Base-by-base conservation (phyloP, 1,139 yeast genomes). In the Blastobotrys proliferans region DNA sequence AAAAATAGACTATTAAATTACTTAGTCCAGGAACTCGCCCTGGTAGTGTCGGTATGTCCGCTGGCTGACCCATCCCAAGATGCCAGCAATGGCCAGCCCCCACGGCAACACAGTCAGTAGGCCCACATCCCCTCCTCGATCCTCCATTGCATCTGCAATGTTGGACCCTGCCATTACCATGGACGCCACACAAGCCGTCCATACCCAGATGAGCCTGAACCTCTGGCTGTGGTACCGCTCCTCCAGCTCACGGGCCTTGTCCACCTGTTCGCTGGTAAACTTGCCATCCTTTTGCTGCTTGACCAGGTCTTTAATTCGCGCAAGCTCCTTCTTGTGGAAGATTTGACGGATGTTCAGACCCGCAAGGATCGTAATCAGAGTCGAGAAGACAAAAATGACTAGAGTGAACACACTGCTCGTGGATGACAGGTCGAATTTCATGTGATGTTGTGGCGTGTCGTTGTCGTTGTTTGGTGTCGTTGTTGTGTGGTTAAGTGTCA, bases 361-460 rank as follows among this genome's bases (percentile, higher is more conserved):
- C 4, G 36, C 36, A 8, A 38, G 35, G n/a, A 38, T 3, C 9
- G 41, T 38, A 17, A 38, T 38, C 3, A 30, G 4, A 2, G 21
- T 11, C 11, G 36, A 2, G 24, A 38, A 38, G 17, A 38, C 2
- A 5, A 38, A 25, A 2, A 18, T 4, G 4, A 30, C 24, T 18
- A 38, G 24, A 10, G 41, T 11, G 30, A 38, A 38, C 2, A 38
- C 41, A 11, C 36, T 25, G 13, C 24, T 11, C 6, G 41, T 31
- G 2, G 41, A 38, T 4, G 13, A 6, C 25, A 22, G 9, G 18
- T 29, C 35, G 19, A 24, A 38, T 16, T 20, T 30, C 41, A 38
- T 38, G n/a, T n/a, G n/a, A n/a, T n/a, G n/a, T n/a, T n/a, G n/a
- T n/a, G n/a, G n/a, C n/a, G n/a, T n/a, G n/a, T n/a, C n/a, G n/a